These are phyloP conservation scores for Euphorbia pulcherrima DNA, from an alignment of 345 rosid genomes.

Conservation along the genomic window DNA sequence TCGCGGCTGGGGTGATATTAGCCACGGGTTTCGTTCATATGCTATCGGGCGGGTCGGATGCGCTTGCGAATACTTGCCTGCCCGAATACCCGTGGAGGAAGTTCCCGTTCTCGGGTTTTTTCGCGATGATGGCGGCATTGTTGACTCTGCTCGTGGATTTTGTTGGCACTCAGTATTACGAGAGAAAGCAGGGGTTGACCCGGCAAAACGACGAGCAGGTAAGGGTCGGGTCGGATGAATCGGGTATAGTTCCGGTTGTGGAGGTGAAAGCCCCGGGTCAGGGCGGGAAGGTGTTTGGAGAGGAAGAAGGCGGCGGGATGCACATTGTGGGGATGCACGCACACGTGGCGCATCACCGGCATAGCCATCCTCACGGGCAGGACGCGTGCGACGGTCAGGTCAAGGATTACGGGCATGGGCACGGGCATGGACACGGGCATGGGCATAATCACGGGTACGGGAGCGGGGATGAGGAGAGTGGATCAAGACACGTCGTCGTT, in stretches of 20 bases:
- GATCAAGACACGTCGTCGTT: slow-evolving; percentile 76
- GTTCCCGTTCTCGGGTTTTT: slow-evolving; percentile 81
- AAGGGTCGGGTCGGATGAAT: slow-evolving; percentile 36
- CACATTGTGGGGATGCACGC: slow-evolving; percentile 93
- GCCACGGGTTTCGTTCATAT: slow-evolving; percentile 97
- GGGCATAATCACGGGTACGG: slow-evolving; percentile 38
- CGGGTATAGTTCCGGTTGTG: slow-evolving; percentile 36
- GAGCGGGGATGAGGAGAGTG: slow-evolving; percentile 47
- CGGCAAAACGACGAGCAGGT: slow-evolving; percentile 37
- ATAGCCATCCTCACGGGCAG: slow-evolving; percentile 57
- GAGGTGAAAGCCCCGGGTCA: slow-evolving; percentile 25
- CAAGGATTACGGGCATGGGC: slow-evolving; percentile 16
- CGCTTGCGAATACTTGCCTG: slow-evolving; percentile 60
- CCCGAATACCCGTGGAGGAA: slow-evolving; percentile 69
- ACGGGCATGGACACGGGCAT: slow-evolving; percentile 8
- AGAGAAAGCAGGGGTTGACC: slow-evolving; percentile 63
- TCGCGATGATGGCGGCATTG: slow-evolving; percentile 78
- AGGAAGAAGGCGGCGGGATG: slow-evolving; percentile 72
- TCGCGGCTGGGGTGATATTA: slow-evolving; percentile 88
- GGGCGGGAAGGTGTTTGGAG: slow-evolving; percentile 62
- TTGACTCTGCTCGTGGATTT: slow-evolving; percentile 76
- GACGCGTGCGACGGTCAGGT: slow-evolving; percentile 49
- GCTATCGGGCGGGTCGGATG: slow-evolving; percentile 60
- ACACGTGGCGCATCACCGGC: slow-evolving; percentile 82
- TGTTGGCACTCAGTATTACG: slow-evolving; percentile 80